A percentile compares a stretch with the other conserved stretches of the same genome.
Evolutionary conservation across 2,329 filamentous ascomycete genomes (phyloP).

Genomic region (Eutypa lata): DNA sequence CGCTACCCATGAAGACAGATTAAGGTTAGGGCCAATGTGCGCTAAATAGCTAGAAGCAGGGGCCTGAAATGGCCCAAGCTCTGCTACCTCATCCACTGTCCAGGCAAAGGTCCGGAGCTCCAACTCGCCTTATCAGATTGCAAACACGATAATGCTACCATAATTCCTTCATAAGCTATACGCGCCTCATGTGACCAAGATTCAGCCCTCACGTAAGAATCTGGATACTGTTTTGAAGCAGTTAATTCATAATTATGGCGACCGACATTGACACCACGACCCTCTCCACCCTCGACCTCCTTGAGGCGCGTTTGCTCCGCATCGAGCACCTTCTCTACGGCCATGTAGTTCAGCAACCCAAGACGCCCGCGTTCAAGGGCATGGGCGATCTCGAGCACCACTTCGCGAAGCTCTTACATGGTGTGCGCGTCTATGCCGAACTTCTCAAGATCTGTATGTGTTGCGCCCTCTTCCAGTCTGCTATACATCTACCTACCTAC

Average conservation of each 20-base stretch:
- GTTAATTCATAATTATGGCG: slow-evolving; percentile 7
- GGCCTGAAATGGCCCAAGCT: neutral
- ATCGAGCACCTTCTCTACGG: slow-evolving; percentile 59
- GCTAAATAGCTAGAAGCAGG: neutral
- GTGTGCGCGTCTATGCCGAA: slow-evolving; percentile 55
- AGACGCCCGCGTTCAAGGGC: slow-evolving; percentile 39
- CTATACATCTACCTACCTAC: neutral
- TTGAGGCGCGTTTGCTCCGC: slow-evolving; percentile 57
- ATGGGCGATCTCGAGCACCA: slow-evolving; percentile 53
- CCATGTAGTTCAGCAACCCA: slow-evolving; percentile 31
- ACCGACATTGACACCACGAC: slow-evolving; percentile 48
- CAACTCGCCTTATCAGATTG: neutral
- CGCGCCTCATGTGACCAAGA: too few species aligned
- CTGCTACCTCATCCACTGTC: neutral
- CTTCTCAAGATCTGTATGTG: slow-evolving; percentile 58
- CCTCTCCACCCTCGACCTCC: slow-evolving; percentile 51
- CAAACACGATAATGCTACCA: neutral
- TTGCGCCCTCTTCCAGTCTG: too few species aligned
- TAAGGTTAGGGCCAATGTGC: neutral
- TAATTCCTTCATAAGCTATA: too few species aligned
- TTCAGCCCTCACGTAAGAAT: too few species aligned
- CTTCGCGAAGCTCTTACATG: slow-evolving; percentile 47
- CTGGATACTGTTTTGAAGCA: too few species aligned
- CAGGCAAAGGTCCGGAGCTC: neutral
- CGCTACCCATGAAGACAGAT: neutral